These are phyloP conservation scores for Podospora fimiseda DNA, from an alignment of 495 filamentous ascomycete species.

Conservation along the genomic window DNA sequence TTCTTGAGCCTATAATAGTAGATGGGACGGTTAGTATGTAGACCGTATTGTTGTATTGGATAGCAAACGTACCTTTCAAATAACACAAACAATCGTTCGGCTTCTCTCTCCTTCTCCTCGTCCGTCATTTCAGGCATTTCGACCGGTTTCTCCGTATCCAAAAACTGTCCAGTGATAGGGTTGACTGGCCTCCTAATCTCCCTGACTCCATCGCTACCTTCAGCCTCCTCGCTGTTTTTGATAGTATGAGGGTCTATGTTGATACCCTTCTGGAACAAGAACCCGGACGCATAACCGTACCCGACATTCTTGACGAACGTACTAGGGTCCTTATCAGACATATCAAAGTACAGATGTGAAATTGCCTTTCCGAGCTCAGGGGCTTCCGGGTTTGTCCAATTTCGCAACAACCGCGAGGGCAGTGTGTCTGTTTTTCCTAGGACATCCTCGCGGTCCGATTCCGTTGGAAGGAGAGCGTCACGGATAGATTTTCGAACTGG, in stretches of 20 bases:
- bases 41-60: too few relatives aligned
- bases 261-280: conserved; percentile 60
- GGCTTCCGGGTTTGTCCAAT: conserved; percentile 66
- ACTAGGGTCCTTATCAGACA: conserved; percentile 68
- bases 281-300: conserved; percentile 88
- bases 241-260: conserved; percentile 66
- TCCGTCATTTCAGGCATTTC: conserved; percentile 68
- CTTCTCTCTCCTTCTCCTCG: conserved; percentile 89
- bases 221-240: conserved; percentile 34
- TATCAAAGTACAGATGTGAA: conserved; percentile 74
- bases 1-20: conserved; percentile 56
- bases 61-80: conserved; percentile 71
- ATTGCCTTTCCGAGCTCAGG: conserved; percentile 69
- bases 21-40: neutral
- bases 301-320: conserved; percentile 76
- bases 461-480: conserved; percentile 65
- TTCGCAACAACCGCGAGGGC: conserved; percentile 67
- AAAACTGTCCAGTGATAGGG: conserved; percentile 82
- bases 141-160: conserved; percentile 58
- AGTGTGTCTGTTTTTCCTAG: conserved; percentile 72
- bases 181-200: conserved; percentile 49
- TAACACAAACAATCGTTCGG: conserved; percentile 85
- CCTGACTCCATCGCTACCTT: neutral
- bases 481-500: conserved; percentile 57
- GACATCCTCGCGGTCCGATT: conserved; percentile 66